These are phyloP conservation scores for Cerrena zonata DNA, from an alignment of 1,284 basidiomycete species.

Conservation along the genomic window DNA sequence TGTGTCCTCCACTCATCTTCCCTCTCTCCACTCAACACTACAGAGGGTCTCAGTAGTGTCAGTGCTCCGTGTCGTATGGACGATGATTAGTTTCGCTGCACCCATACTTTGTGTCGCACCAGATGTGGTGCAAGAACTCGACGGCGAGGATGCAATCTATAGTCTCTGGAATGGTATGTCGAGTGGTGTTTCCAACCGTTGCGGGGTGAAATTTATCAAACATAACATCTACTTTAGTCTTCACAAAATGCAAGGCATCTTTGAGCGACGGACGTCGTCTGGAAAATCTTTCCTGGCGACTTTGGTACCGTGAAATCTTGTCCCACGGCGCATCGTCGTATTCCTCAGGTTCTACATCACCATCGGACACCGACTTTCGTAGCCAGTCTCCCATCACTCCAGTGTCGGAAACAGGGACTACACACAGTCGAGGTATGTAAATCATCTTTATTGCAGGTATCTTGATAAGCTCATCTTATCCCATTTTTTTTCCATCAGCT, in stretches of 20 bases:
- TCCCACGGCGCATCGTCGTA: slow-evolving; percentile 26
- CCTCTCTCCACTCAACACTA: neutral
- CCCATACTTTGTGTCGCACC: slow-evolving; percentile 60
- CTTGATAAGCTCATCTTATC: too few species aligned
- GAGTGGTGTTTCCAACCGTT: too few species aligned
- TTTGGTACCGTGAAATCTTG: slow-evolving; percentile 70
- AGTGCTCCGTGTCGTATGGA: neutral
- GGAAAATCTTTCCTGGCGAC: slow-evolving; percentile 81
- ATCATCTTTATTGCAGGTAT: neutral
- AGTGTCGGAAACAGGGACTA: slow-evolving; percentile 26
- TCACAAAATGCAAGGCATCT: slow-evolving; percentile 76
- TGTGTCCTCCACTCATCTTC: neutral
- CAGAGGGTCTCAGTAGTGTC: too few species aligned
- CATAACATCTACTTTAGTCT: too few species aligned
- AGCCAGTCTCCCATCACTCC: slow-evolving; percentile 29
- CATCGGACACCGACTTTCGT: slow-evolving; percentile 20
- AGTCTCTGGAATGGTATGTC: slow-evolving; percentile 59
- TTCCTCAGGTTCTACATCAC: slow-evolving; percentile 29
- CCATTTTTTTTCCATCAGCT: slow-evolving; percentile 6
- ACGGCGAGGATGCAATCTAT: slow-evolving; percentile 58
- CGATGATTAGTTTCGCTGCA: slow-evolving; percentile 50
- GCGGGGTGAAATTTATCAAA: too few species aligned
- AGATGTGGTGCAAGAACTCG: slow-evolving; percentile 59
- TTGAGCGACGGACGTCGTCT: slow-evolving; percentile 72
- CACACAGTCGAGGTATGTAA: slow-evolving; percentile 12